Base-by-base conservation (phyloP, 129 eudicot species). In the Artemisia argyi region DNA sequence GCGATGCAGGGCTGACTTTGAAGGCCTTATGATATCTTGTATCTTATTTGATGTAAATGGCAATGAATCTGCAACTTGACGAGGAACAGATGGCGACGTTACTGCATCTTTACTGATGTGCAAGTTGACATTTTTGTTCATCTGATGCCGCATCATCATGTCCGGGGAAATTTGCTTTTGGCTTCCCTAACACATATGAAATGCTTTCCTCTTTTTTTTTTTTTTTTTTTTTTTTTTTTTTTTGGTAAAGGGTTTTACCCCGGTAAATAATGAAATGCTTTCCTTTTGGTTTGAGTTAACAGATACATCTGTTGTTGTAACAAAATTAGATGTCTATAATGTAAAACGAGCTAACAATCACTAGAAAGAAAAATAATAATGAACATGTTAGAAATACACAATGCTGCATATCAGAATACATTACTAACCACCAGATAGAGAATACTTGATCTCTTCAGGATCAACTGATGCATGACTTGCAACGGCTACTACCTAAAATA, bases 71-170 rank as follows among this genome's bases (percentile, higher is more conserved):
- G 85, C 76, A 50, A 70, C 67, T 50, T 74, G 69, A 14, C 77
- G 75, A 30, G 83, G 81, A 51, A 79, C 53, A 72, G 77, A 82
- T 65, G 66, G 61, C 49, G 83, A 57, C 7, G 20, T 28, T 28
- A 20, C 69, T 48, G 57, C 55, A 20, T 63, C 77, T 72, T 69
- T 70, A 26, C 68, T 44, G 47, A 77, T 65, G 17, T 69, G 83
- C 61, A 85, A 48, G 51, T 61, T 82, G 72, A 82, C 76, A 47
- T 24, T 78, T 51, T 66, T 60, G 90, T 46, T 55, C 68, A 15
- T 78, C 85, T 4, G 68, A 7, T 28, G 86, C 87, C 0, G 85
- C 86, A 42, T 82, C 79, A 0, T 8, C 20, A 73, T 86, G 83
- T 2, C 4, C 0, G 17, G 73, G 85, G 24, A 51, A 51, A 16